Conservation (phyloP, 176 grass and related monocot genomes). For the Raddia guianensis region DNA sequence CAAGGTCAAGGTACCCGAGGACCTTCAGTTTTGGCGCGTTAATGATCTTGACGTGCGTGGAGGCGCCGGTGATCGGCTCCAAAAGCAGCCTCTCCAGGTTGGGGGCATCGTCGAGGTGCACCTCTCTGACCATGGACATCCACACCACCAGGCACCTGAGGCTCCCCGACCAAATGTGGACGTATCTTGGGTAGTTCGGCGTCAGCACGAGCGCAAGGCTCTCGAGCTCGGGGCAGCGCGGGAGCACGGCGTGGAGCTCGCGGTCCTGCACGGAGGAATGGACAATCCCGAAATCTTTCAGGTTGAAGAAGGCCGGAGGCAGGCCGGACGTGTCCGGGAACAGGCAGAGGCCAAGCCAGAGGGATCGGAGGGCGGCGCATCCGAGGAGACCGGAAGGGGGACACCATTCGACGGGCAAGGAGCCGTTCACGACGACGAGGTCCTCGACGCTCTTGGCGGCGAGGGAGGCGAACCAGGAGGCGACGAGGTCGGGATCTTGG, state of each 20-base stretch:
- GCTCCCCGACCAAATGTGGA: conserved; percentile 54
- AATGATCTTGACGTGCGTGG: conserved; percentile 52
- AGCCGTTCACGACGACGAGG: conserved; percentile 38
- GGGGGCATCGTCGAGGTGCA: conserved; percentile 49
- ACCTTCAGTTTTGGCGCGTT: conserved; percentile 48
- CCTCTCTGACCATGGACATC: conserved; percentile 49
- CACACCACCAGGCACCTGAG: conserved; percentile 42
- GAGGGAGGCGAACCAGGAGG: conserved; percentile 44
- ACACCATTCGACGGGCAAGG: conserved; percentile 30
- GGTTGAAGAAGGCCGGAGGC: conserved; percentile 24
- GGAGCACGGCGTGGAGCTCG: conserved; percentile 45
- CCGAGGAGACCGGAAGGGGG: conserved; percentile 33
- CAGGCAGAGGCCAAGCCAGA: conserved; percentile 48
- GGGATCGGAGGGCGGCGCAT: conserved; percentile 35
- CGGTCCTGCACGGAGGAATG: conserved; percentile 40
- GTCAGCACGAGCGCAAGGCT: conserved; percentile 40
- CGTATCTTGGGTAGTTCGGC: conserved; percentile 49
- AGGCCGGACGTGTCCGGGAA: conserved; percentile 47
- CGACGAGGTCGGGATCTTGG: conserved; percentile 13
- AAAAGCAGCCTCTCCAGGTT: conserved; percentile 47
- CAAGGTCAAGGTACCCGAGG: conserved; percentile 47
- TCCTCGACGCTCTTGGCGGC: conserved; percentile 32
- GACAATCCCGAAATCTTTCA: conserved; percentile 43
- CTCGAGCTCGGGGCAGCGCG: conserved; percentile 51
- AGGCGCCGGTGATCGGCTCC: conserved; percentile 26